Evolutionary conservation across 805 yeast genomes (phyloP).

Genomic region (Schwanniomyces vanrijiae): DNA sequence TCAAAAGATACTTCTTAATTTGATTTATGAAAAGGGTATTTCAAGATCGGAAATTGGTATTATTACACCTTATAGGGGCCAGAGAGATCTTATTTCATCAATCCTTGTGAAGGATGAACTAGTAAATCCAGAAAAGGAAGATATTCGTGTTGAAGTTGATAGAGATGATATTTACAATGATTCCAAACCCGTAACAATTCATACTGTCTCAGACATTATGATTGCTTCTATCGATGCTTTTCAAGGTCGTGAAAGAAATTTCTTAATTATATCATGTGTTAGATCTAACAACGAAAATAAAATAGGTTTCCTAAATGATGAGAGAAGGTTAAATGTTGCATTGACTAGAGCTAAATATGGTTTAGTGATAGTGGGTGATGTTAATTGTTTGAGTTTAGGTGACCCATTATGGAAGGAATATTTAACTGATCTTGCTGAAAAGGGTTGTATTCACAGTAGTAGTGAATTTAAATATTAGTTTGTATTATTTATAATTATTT

Average conservation of each 20-base stretch:
- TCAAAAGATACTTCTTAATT: conserved; percentile 45
- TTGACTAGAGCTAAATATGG: conserved; percentile 87
- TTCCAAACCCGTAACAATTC: conserved; percentile 48
- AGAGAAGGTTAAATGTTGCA: conserved; percentile 86
- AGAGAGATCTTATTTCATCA: conserved; percentile 60
- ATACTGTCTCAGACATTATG: conserved; percentile 45
- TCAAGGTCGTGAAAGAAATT: conserved; percentile 60
- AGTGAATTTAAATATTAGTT: conserved; percentile 9
- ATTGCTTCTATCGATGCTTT: conserved; percentile 63
- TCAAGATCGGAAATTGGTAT: conserved; percentile 55
- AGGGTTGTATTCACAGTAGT: conserved; percentile 26
- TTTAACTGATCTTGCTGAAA: conserved; percentile 37
- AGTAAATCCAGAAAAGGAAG: conserved; percentile 54
- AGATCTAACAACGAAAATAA: conserved; percentile 68
- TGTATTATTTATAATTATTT: background rate
- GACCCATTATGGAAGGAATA: conserved; percentile 52
- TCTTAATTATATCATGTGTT: conserved; percentile 52
- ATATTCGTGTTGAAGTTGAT: conserved; percentile 53
- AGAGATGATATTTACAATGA: conserved; percentile 56
- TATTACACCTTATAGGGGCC: conserved; percentile 77
- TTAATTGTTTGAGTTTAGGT: conserved; percentile 45
- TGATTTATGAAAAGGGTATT: conserved; percentile 56
- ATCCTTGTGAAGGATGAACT: conserved; percentile 48
- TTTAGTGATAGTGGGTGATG: conserved; percentile 46
- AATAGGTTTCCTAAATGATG: conserved; percentile 83